phyloP scores from a whole-genome alignment of 2,329 filamentous ascomycete genomes.

The Chlorencoelia australis region DNA sequence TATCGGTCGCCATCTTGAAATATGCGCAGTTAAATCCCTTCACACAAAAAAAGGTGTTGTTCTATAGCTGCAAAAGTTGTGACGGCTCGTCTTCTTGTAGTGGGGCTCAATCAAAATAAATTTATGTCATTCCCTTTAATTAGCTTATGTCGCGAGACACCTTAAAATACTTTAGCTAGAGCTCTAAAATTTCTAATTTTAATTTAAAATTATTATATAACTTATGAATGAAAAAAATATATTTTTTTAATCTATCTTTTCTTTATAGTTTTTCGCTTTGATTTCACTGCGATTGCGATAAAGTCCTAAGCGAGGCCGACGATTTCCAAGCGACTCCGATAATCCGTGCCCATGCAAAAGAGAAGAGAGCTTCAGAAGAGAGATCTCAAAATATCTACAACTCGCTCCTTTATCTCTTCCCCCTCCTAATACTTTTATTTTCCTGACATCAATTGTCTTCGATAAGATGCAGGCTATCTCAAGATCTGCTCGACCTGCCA shows the following conservation, averaged over 20 bases:
- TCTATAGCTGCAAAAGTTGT: background rate
- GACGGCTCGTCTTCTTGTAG: background rate
- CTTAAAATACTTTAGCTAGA: too few species aligned
- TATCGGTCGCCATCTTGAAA: constrained; percentile 49
- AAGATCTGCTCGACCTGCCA: constrained; percentile 58
- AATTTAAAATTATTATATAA: too few species aligned
- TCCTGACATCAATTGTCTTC: constrained; percentile 25
- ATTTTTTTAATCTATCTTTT: background rate
- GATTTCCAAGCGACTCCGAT: constrained; percentile 6
- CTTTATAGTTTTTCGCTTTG: background rate
- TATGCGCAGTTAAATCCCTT: background rate
- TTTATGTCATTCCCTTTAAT: too few species aligned
- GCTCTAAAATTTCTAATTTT: too few species aligned
- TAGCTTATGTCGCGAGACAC: too few species aligned
- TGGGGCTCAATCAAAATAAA: background rate
- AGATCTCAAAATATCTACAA: constrained; percentile 7
- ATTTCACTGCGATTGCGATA: constrained; percentile 1
- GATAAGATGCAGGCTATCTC: constrained; percentile 75
- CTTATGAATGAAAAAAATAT: too few species aligned
- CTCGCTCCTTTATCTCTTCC: constrained; percentile 9
- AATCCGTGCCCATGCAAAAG: constrained; percentile 3
- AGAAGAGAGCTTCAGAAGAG: constrained; percentile 1
- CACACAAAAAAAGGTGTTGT: too few species aligned
- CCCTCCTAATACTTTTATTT: constrained; percentile 10
- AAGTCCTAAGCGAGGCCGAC: background rate